Conservation (phyloP, 2,329 filamentous ascomycete species). For the Periglandula ipomoeae region DNA sequence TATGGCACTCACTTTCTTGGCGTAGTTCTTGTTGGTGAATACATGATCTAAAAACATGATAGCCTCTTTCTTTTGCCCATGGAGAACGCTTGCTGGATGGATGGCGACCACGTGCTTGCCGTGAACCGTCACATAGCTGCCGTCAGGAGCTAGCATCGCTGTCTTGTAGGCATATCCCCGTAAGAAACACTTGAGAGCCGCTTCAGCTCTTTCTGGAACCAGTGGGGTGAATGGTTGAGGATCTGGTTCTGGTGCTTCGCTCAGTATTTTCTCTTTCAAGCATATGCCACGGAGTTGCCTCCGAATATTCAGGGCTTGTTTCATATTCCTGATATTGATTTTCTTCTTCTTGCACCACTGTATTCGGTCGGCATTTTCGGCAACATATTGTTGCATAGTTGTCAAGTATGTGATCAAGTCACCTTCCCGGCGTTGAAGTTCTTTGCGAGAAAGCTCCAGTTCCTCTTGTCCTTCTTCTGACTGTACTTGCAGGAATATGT, state of each 20-base stretch:
- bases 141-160: slow-evolving; percentile 50
- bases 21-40: slow-evolving; percentile 57
- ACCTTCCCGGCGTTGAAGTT: slow-evolving; percentile 52
- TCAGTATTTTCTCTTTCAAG: slow-evolving; percentile 40
- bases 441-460: slow-evolving; percentile 43
- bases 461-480: slow-evolving; percentile 48
- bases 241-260: slow-evolving; percentile 36
- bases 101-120: slow-evolving; percentile 53
- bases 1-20: slow-evolving; percentile 55
- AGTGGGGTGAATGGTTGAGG: slow-evolving; percentile 47
- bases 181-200: slow-evolving; percentile 52
- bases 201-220: slow-evolving; percentile 43
- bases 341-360: slow-evolving; percentile 50
- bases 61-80: slow-evolving; percentile 54
- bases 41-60: slow-evolving; percentile 63
- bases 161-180: slow-evolving; percentile 52
- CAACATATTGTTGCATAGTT: slow-evolving; percentile 51
- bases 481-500: slow-evolving; percentile 51
- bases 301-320: slow-evolving; percentile 52
- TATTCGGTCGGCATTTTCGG: slow-evolving; percentile 44
- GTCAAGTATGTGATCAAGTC: slow-evolving; percentile 57
- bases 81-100: slow-evolving; percentile 53
- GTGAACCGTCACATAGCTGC: slow-evolving; percentile 49
- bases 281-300: slow-evolving; percentile 51
- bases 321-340: slow-evolving; percentile 52